These are phyloP conservation scores for Haematococcus lacustris DNA, from an alignment of 139 green algal species.

Conservation along the genomic window DNA sequence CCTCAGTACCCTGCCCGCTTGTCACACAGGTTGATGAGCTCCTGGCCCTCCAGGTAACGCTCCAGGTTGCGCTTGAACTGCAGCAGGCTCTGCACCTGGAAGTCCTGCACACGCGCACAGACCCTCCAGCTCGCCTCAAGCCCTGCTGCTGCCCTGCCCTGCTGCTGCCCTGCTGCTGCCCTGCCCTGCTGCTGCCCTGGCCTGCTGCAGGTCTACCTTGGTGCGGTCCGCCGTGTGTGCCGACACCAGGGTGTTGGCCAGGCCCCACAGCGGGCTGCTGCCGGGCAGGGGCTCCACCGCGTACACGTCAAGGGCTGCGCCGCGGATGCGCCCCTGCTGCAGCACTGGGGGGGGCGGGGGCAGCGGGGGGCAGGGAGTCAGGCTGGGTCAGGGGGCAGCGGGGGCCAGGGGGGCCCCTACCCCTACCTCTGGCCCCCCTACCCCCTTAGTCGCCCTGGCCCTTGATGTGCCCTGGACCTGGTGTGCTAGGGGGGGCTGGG, in stretches of 20 bases:
- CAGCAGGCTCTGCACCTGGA: constrained; percentile 37
- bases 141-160: too few species aligned
- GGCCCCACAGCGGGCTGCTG: constrained; percentile 56
- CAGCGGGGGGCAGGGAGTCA: too few species aligned
- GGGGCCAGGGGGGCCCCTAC: too few species aligned
- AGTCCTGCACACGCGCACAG: constrained; percentile 22
- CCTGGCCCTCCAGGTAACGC: constrained; percentile 29
- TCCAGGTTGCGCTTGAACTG: constrained; percentile 53
- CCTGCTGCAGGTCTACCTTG: constrained; percentile 9
- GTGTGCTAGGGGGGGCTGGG: too few species aligned
- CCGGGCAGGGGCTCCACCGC: constrained; percentile 62
- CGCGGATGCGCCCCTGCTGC: constrained; percentile 45
- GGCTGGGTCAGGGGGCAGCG: too few species aligned
- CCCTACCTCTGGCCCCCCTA: too few species aligned
- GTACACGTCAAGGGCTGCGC: constrained; percentile 76
- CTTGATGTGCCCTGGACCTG: too few species aligned
- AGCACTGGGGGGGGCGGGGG: too few species aligned
- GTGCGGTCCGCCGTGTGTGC: constrained; percentile 66
- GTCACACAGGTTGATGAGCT: constrained; percentile 66
- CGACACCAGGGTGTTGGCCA: constrained; percentile 71
- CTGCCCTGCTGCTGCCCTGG: not conserved
- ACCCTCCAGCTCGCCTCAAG: not conserved
- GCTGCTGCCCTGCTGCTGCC: too few species aligned
- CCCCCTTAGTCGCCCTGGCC: too few species aligned
- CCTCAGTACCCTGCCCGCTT: constrained; percentile 58